Conservation (phyloP, 169 alveolate species). For the Plasmodium relictum region DNA sequence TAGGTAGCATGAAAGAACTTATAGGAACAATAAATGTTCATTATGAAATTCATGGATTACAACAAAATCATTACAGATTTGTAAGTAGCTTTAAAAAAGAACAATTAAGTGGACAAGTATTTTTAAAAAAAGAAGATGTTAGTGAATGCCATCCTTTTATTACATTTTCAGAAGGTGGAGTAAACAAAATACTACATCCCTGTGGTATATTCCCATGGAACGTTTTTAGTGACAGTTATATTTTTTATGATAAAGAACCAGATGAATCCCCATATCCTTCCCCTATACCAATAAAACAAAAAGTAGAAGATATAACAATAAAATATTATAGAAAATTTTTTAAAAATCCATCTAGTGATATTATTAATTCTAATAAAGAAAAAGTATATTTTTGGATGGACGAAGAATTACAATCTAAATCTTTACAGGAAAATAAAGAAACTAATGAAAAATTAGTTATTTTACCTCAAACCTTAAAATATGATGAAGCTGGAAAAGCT, state of each 20-base stretch:
- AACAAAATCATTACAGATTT: constrained; percentile 58
- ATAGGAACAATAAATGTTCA: constrained; percentile 61
- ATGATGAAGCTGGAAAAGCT: constrained; percentile 83
- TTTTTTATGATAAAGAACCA: constrained; percentile 70
- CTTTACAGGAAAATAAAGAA: constrained; percentile 49
- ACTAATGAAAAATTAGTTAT: constrained; percentile 55
- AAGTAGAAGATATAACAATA: constrained; percentile 59
- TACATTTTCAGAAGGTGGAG: constrained; percentile 64
- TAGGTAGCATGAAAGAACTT: constrained; percentile 26
- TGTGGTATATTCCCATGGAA: constrained; percentile 84
- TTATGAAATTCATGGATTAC: constrained; percentile 54
- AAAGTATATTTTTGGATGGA: constrained; percentile 70
- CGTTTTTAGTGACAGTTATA: constrained; percentile 80
- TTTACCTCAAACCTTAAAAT: constrained; percentile 71
- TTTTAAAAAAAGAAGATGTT: constrained; percentile 32
- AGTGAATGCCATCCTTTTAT: constrained; percentile 63
- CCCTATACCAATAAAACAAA: constrained; percentile 51
- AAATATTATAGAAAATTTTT: constrained; percentile 61
- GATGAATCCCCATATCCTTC: constrained; percentile 56
- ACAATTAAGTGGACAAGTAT: constrained; percentile 39
- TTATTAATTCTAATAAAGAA: constrained; percentile 26
- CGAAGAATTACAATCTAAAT: constrained; percentile 16
- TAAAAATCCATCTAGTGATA: constrained; percentile 24
- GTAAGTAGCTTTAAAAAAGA: constrained; percentile 47
- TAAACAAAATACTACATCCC: constrained; percentile 79